These are phyloP conservation scores for Phaseolus lunatus DNA, from an alignment of 306 rosid species.

Conservation along the genomic window DNA sequence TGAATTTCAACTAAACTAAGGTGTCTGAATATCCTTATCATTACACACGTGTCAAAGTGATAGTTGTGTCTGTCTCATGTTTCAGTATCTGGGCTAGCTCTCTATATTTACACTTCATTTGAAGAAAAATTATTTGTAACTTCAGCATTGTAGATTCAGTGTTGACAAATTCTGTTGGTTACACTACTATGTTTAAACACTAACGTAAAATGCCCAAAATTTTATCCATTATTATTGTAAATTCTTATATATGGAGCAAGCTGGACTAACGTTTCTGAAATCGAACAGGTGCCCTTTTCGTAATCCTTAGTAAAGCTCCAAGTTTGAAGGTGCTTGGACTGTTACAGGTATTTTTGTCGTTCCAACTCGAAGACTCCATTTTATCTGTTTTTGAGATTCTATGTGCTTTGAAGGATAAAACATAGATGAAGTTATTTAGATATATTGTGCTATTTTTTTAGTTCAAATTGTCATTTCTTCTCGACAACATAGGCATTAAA, in stretches of 20 bases:
- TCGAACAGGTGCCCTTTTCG: constrained; percentile 85
- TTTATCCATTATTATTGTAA: background rate
- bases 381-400: background rate
- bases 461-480: background rate
- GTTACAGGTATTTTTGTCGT: constrained; percentile 65
- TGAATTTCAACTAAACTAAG: too few relatives aligned
- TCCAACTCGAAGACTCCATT: background rate
- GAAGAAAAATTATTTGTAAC: background rate
- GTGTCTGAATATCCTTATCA: too few relatives aligned
- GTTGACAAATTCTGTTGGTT: background rate
- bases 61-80: too few relatives aligned
- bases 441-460: background rate
- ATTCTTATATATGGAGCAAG: constrained; percentile 33
- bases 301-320: constrained; percentile 78
- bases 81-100: too few relatives aligned
- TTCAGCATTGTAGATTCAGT: background rate
- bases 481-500: background rate
- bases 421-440: background rate
- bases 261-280: constrained; percentile 40
- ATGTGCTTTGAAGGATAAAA: background rate
- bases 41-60: too few relatives aligned
- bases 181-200: background rate
- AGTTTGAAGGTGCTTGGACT: constrained; percentile 94
- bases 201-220: background rate
- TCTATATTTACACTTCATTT: background rate